Evolutionary conservation across 2,329 filamentous ascomycete genomes (phyloP), one percentile per base, ranked within the genome.

Genomic region (Pseudopithomyces maydicus): DNA sequence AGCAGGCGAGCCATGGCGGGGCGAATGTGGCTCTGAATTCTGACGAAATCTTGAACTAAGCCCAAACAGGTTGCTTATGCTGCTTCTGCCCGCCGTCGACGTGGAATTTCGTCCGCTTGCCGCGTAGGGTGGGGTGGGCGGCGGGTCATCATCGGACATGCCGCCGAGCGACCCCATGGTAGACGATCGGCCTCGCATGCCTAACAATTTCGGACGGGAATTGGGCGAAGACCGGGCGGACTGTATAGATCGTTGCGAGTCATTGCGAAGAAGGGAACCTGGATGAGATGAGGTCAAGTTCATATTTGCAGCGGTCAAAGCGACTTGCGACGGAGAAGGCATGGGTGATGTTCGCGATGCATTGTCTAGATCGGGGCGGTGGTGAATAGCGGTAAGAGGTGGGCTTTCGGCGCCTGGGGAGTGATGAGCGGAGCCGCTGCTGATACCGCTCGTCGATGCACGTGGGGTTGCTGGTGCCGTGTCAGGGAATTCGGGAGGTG

Each of bases 61-160:
- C 14, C 87, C 89, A 67, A 99, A 88, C 19, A 98, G 80, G 64
- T 97, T 95, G 52, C 93, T 92, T 67, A 99, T 92, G 76, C 94
- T 98, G 76, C 93, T 95, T 53, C 95, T 86, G 5, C 93, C 92
- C n/a, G 79, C 83, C 0, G 89, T 94, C 0, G 92, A 97, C 1
- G 89, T 91, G 1, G 93, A 97, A 6, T 87, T 93, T 50, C 92
- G 84, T 3, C 80, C 82, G 60, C 77, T 81, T 2, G 65, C 58
- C 47, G 67, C 71, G 36, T 71, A 72, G 17, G 74, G 74, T 7
- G 74, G 74, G 2, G 89, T 87, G 6, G 86, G 81, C 5, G 90
- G 83, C 52, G 88, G 86, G 33, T 89, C 86, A 59, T 92, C 90
- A 52, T 88, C 87, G 0, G 89, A 91, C 52, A 85, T 84, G 61